These are phyloP conservation scores for Lasiodiplodia hormozganensis DNA, from an alignment of 2,329 filamentous ascomycete genomes.

Conservation along the genomic window DNA sequence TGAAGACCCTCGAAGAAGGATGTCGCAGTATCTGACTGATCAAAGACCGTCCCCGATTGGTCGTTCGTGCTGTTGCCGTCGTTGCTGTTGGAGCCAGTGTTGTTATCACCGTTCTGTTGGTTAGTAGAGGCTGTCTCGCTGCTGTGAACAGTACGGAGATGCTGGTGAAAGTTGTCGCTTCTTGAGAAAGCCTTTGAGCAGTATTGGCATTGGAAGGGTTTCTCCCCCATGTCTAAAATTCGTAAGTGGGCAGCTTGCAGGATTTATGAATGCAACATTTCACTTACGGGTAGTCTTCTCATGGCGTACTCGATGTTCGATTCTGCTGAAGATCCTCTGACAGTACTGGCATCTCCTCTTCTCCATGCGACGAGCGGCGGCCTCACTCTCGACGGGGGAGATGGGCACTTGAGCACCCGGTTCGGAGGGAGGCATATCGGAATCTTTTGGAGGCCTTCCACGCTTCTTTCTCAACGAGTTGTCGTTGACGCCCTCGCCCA, in stretches of 20 bases:
- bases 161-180: constrained; percentile 28
- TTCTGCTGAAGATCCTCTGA: constrained; percentile 21
- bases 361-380: constrained; percentile 16
- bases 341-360: constrained; percentile 25
- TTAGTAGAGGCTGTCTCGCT: background rate
- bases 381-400: constrained; percentile 8
- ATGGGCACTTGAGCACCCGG: background rate
- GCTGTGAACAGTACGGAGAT: constrained; percentile 25
- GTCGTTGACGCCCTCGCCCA: constrained; percentile 18
- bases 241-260: background rate
- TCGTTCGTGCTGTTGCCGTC: constrained; percentile 2
- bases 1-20: constrained; percentile 25
- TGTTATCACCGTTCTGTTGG: constrained; percentile 17
- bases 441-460: constrained; percentile 6
- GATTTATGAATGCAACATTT: background rate
- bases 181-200: constrained; percentile 28
- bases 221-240: constrained; percentile 23
- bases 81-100: background rate
- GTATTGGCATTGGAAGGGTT: constrained; percentile 20
- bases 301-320: constrained; percentile 25
- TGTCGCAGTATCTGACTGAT: constrained; percentile 8
- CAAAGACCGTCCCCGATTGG: constrained; percentile 8
- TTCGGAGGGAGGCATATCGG: background rate
- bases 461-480: constrained; percentile 6
- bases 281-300: constrained; percentile 28